Conservation (phyloP, 768 basidiomycete genomes). For the Lactarius pseudohatsudake region DNA sequence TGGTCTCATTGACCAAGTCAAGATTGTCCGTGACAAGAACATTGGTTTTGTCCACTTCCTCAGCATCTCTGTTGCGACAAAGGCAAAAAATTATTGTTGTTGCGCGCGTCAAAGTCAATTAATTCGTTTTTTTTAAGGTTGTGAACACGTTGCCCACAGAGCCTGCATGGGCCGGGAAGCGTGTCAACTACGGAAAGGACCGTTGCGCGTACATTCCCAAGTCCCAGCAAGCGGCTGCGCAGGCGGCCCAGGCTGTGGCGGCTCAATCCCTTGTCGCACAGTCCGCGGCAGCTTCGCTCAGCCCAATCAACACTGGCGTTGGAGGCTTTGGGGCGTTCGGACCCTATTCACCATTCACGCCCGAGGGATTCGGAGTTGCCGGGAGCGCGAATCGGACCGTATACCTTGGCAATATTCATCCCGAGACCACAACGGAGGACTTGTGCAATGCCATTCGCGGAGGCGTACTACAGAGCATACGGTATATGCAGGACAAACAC, state of each 20-base stretch:
- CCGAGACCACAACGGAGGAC: constrained; percentile 93
- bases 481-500: constrained; percentile 96
- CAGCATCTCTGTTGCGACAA: constrained; percentile 90
- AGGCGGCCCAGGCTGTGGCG: constrained; percentile 81
- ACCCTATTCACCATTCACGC: constrained; percentile 54
- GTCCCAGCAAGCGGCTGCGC: constrained; percentile 86
- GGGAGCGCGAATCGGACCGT: constrained; percentile 79
- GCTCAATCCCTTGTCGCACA: constrained; percentile 65
- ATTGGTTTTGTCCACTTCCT: constrained; percentile 99
- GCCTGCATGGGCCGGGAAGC: constrained; percentile 90
- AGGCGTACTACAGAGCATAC: constrained; percentile 92
- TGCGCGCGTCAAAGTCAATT: neutral
- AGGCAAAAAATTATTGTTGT: constrained; percentile 44
- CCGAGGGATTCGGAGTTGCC: constrained; percentile 40
- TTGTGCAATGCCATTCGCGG: constrained; percentile 95
- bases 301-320: constrained; percentile 35
- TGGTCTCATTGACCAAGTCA: constrained; percentile 97
- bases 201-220: constrained; percentile 98
- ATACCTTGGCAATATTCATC: constrained; percentile 91
- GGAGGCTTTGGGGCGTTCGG: constrained; percentile 40
- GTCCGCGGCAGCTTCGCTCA: constrained; percentile 42
- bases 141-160: constrained; percentile 91
- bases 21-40: constrained; percentile 99
- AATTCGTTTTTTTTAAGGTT: constrained; percentile 53
- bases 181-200: constrained; percentile 98